Evolutionary conservation across 2,329 filamentous ascomycete genomes (phyloP), one percentile per base, ranked within the genome.

Genomic region (Penicillium hordei): DNA sequence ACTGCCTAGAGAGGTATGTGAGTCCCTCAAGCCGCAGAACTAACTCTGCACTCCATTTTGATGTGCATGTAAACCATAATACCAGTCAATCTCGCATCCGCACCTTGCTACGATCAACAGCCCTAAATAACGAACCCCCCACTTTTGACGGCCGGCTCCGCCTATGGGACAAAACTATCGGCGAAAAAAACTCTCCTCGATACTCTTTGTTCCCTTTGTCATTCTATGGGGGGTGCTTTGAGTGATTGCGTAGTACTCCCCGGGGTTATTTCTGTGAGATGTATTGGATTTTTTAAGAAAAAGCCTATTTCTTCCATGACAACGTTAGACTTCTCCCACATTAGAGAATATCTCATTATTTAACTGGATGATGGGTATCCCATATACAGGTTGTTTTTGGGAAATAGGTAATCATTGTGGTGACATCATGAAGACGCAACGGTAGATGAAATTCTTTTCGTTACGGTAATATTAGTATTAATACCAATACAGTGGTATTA

Each of bases 381-480:
- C 31, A 13, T 33, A 15, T 31, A 17, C 21, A n/a, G 13, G 39
- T n/a, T 9, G 15, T 46, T 9, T 36, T 34, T 21, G 15, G 25
- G 40, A 8, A 21, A 40, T 23, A 6, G 12, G 23, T 48, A 17
- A 45, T 34, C 21, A 31, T 5, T 21, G 39, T n/a, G 46, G 59
- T 65, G 65, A 67, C 65, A 67, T 67, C 65, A 67, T 66, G 55
- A 62, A 58, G 59, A 61, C 55, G 62, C 44, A 53, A 51, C 40
- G 39, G n/a, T 19, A 48, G 17, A 33, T 7, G 13, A 21, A 19
- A 25, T 36, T 33, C 6, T 10, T 27, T 21, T 29, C 7, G 15
- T 36, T 44, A 56, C n/a, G 8, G 57, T 57, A 59, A 33, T 56
- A 29, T 23, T 9, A 13, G n/a, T 17, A 21, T 21, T 2, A 19